phyloP scores from a whole-genome alignment of 768 basidiomycete species.

The Suillus subalutaceus region DNA sequence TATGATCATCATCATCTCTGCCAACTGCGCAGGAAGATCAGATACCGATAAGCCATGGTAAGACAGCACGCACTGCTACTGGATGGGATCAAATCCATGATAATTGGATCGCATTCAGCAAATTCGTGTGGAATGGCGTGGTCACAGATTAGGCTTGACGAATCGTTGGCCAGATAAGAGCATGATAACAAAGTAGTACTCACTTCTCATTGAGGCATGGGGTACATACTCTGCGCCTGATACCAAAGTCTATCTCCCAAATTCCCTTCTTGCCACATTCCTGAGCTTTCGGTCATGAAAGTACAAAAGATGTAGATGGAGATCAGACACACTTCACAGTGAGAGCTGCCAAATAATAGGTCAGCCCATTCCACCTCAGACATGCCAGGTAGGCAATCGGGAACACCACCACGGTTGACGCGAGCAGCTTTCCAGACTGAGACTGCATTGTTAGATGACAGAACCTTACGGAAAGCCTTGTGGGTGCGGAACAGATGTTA shows the following conservation, averaged over 20 bases:
- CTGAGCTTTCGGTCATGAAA: conserved; percentile 11
- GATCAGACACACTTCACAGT: conserved; percentile 21
- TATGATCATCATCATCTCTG: conserved; percentile 28
- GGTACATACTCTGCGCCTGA: conserved; percentile 19
- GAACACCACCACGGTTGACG: conserved; percentile 16
- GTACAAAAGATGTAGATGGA: neutral
- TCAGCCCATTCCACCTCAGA: conserved; percentile 30
- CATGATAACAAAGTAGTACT: neutral
- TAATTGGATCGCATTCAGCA: conserved; percentile 25
- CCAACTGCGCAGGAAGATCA: conserved; percentile 24
- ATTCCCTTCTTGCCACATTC: conserved; percentile 17
- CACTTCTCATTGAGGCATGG: conserved; percentile 21
- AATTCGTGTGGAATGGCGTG: conserved; percentile 20
- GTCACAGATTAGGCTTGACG: conserved; percentile 10
- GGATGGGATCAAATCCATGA: conserved; percentile 35
- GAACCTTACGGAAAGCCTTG: conserved; percentile 27
- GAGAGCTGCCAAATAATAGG: conserved; percentile 24
- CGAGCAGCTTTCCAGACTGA: conserved; percentile 29
- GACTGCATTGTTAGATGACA: conserved; percentile 22
- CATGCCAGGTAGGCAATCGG: conserved; percentile 26
- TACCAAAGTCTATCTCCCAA: conserved; percentile 20
- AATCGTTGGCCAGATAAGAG: conserved; percentile 20
- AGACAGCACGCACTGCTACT: conserved; percentile 30
- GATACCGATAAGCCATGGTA: neutral
- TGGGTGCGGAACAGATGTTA: conserved; percentile 30